phyloP scores from a whole-genome alignment of 441 rosid genomes.

The Corymbia calophylla region DNA sequence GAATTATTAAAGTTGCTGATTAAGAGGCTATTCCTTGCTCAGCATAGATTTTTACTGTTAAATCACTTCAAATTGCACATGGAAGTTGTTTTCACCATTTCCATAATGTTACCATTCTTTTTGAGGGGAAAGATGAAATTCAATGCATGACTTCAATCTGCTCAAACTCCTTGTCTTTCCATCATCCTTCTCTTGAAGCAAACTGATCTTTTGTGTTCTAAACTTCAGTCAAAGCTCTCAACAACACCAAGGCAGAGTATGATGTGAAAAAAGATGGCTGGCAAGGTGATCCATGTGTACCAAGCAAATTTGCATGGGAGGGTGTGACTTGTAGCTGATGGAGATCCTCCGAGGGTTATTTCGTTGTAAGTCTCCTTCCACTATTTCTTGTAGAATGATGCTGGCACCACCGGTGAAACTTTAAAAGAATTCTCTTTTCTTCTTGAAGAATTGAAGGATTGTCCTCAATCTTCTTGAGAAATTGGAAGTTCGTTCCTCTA shows the following conservation, averaged over 20 bases:
- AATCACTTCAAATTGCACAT: background rate
- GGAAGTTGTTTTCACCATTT: background rate
- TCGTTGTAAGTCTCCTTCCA: background rate
- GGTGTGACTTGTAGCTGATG: slow-evolving; percentile 36
- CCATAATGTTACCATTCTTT: background rate
- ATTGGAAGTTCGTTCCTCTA: background rate
- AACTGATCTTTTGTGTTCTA: background rate
- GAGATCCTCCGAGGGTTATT: background rate
- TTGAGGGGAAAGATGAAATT: accelerated
- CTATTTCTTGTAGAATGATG: background rate
- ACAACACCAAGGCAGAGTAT: slow-evolving; percentile 28
- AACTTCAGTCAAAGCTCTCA: slow-evolving; percentile 29
- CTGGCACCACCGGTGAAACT: accelerated
- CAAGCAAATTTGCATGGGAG: slow-evolving; percentile 39
- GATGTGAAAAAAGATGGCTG: slow-evolving; percentile 20
- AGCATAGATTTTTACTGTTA: background rate
- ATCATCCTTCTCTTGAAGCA: background rate
- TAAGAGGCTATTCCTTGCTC: background rate
- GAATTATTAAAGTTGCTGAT: background rate
- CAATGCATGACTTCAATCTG: background rate
- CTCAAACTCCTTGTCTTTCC: background rate
- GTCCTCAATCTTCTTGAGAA: background rate
- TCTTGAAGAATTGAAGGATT: background rate
- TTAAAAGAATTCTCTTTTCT: background rate
- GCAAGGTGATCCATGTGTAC: slow-evolving; percentile 71